Evolutionary conservation across 2,329 filamentous ascomycete species (phyloP), one percentile per base, ranked within the genome.

Genomic region (Ceratocystis huliohia): DNA sequence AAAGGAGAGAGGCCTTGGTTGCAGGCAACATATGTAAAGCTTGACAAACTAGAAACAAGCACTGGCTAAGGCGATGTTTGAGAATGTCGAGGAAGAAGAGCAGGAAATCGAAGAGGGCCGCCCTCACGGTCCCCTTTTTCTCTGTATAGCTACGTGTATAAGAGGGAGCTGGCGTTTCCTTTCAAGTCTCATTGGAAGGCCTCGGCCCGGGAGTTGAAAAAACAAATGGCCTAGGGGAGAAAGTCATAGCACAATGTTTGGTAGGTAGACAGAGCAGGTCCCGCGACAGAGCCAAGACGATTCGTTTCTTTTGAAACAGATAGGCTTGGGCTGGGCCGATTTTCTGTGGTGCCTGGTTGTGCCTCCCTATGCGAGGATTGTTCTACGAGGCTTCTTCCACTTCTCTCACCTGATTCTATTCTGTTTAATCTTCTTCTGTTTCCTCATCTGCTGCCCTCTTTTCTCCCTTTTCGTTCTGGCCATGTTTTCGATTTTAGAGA

Each of bases 351-450:
- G 37, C 37, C 3, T 41, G 37, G 37, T 41, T 41, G 33, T 37
- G 33, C 33, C 33, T 37, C 33, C 33, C 33, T 37, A 37, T 37
- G 33, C 37, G 37, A 41, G 37, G 37, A 41, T 41, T 41, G 37
- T 41, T 41, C 37, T 41, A 41, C 37, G 37, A 41, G 37, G 10
- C 37, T 41, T 41, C 37, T 41, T 41, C 37, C 13, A 37, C 25
- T 45, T 22, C n/a, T 41, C 46, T 44, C 28, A 7, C 53, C 53
- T 65, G 25, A 37, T 25, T 65, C 45, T 44, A 28, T 30, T 48
- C 20, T 4, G n/a, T 53, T 65, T 61, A 30, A 61, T 65, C 33
- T 59, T 65, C 33, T 46, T 44, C 59, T 44, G 44, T 48, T 61
- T 37, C 15, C 28, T 48, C 45, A 13, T 48, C 17, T 25, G 22